Evolutionary conservation across 768 basidiomycete species (phyloP), one percentile per base, ranked within the genome.

Genomic region (Naganishia antarctica): DNA sequence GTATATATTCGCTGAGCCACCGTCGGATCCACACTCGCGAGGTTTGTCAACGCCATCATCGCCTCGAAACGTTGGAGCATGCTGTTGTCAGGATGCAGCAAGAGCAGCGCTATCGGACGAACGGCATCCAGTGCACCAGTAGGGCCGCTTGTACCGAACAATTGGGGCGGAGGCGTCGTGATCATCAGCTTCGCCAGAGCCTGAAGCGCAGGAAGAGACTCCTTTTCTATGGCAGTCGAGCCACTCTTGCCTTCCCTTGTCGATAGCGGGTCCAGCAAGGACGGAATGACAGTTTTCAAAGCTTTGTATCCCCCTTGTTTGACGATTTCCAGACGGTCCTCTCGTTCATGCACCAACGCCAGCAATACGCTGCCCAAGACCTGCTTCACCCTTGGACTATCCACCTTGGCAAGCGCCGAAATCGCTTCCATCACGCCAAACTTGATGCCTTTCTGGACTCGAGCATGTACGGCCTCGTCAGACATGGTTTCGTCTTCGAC

Each of bases 31-130:
- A 89, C 82, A 18, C 91, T 92, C 0, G 94, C 86, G 45, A 98
- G 79, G 74, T 99, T 99, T 8, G 96, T 99, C 59, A 99, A 81
- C 0, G 91, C 93, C 94, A 98, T 97, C 70, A 93, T 81, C 3
- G 86, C 85, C 76, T 99, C 96, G 71, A 99, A 99, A 43, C 83
- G 83, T 72, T 96, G 91, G 6, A 98, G 80, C 34, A 88, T 82
- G 48, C 79, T 86, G 9, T 90, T 83, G 0, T 84, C 82, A 0
- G 84, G 78, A 71, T 88, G 85, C 43, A 84, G 83, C 25, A 98
- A 81, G 61, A 96, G 80, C 29, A 85, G 73, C 9, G 87, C 83
- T 53, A 98, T 81, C 0, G 92, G 92, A 1, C 86, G 83, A 62
- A 96, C 85, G n/a, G 85, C 85, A 73, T 97, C 90, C 71, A 87